Evolutionary conservation across 1,139 yeast genomes (phyloP), one percentile per base, ranked within the genome.

Genomic region (Groenewaldozyma sp.): DNA sequence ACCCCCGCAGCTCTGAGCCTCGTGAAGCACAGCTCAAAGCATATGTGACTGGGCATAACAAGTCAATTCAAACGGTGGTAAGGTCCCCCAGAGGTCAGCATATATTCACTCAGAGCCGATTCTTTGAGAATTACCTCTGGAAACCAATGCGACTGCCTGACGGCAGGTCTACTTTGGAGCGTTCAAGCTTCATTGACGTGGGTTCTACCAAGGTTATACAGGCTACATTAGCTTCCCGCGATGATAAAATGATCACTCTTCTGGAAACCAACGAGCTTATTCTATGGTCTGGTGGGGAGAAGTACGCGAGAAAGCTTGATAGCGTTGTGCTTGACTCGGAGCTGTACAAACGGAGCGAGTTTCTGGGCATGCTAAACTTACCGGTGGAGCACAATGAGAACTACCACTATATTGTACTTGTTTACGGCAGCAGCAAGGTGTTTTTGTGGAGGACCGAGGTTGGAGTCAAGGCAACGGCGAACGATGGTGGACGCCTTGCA

Each of bases 21-120:
- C 5, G 31, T 13, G 5, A n/a, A 11, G 11, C 14, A 17, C 5
- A 27, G 6, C 31, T 17, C 5, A 27, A 6, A 13, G 31, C 31
- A 27, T 27, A 27, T 51, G 73, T 79, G 42, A 87, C 93, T 4
- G 97, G 97, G 0, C 95, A 86, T 53, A 72, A 77, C 39, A 87
- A 86, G 55, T 82, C 95, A 0, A 78, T 88, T 17, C 74, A 76
- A 48, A 71, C 69, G 40, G 59, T 88, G 1, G 63, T 74, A 14
- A 74, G 87, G 51, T 80, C 94, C 1, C 60, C 71, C 3, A 74
- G 75, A 51, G 86, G 86, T 20, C 64, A 67, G 21, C 69, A 79
- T 0, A 55, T 77, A 42, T 55, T 78, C n/a, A 71, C 82, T 1
- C 54, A 52, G 31, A 51, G 56, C 31, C 43, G 63, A 24, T 58